Base-by-base conservation (phyloP, 768 basidiomycete genomes). In the Tulasnella sp. region DNA sequence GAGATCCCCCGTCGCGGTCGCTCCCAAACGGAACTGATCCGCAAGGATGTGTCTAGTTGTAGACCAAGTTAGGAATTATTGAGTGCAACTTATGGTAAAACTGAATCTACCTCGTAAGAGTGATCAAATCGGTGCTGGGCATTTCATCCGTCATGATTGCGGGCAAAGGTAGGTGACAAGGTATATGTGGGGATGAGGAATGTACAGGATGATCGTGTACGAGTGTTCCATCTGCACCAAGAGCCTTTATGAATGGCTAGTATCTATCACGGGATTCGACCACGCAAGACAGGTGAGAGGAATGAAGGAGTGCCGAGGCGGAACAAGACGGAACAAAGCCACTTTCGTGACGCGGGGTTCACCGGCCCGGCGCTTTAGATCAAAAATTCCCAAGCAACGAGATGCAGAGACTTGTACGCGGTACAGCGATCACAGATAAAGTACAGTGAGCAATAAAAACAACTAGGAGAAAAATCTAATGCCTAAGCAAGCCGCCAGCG, bases 1-100 rank as follows among this genome's bases (percentile, higher is more conserved):
- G 56, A 98, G 75, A 74, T 98, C 96, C 60, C 96, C 94, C 0
- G 90, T 91, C 4, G 92, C 92, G 3, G 80, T 72, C 9, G 82
- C 72, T 41, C 93, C 93, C 27, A 93, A 75, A 59, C 84, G 83
- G 64, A 88, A 72, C 72, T 94, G 92, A 68, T 91, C 87, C 56
- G 77, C 76, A 49, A 97, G 79, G 69, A 97, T 88, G 77, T 96
- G 91, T 38, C 34, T 38, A 15, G 15, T 38, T 15, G 15, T 15
- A 38, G 15, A 56, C 8, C 7, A 21, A 21, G 24, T 12, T n/a
- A n/a, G n/a, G n/a, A n/a, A n/a, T n/a, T n/a, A n/a, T n/a, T n/a
- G n/a, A 10, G 30, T 19, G 30, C n/a, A n/a, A n/a, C n/a, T n/a
- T n/a, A 15, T 19, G 53, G 21, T 15, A 31, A 22, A 27, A 58